Evolutionary conservation across 108 stramenopile genomes (phyloP), one percentile per base, ranked within the genome.

Genomic region (Nitzschia sp.): DNA sequence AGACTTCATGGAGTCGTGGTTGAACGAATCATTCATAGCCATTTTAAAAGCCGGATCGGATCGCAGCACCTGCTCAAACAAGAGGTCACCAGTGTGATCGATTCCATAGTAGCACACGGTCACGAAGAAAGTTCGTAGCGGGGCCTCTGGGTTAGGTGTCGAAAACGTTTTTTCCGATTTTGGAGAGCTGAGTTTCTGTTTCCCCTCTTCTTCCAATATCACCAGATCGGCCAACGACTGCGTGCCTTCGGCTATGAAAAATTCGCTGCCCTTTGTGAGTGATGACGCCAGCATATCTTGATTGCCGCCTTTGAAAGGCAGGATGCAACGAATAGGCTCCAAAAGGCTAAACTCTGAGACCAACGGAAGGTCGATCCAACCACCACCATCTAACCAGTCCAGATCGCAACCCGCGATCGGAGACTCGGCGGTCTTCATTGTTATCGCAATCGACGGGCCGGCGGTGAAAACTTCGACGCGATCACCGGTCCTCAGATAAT

Each of bases 51-150:
- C 17, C 23, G 61, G 61, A 62, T 62, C 61, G 19, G 2, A 23
- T 2, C 29, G 35, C 26, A 31, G 19, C 5, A 62, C 61, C 26
- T 62, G 61, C 23, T 89, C 88, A 66, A 95, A 90, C 9, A 95
- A 70, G 19, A 91, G 49, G 32, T 76, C 74, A 3, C 94, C 94
- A 23, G 91, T 92, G 71, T 95, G 94, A 71, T 95, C 94, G 21
- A 95, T 79, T 42, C 77, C 85, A 67, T 85, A 91, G 51, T 87
- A 89, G 54, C 78, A 76, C 3, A 87, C 87, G 25, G 87, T 82
- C 3, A 92, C 45, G n/a, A 78, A 75, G 46, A 91, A 79, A 11
- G 76, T 76, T 46, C 83, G 61, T 1, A 75, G 38, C 17, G 79
- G 60, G 2, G 53, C 36, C 32, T 64, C 54, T 0, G 47, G 42